Evolutionary conservation across 2,329 filamentous ascomycete genomes (phyloP).

Genomic region (Penicillium oxalicum): DNA sequence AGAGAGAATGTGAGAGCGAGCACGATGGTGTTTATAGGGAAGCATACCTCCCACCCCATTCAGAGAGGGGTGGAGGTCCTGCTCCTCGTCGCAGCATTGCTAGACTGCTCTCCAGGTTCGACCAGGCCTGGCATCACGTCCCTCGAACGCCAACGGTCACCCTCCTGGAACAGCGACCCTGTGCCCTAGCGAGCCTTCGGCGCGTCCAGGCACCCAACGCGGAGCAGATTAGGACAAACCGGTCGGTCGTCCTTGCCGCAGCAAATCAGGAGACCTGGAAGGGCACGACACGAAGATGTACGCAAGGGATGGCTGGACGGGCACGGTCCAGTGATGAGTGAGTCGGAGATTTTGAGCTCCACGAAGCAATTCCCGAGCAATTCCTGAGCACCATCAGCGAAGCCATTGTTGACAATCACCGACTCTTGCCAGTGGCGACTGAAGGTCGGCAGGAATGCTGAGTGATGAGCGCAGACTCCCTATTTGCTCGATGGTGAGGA

Average conservation of each 20-base stretch:
- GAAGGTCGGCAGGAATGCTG: conserved; percentile 29
- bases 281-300: conserved; percentile 29
- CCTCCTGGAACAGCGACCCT: conserved; percentile 27
- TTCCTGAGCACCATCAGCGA: too few relatives aligned
- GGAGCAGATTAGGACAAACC: conserved; percentile 23
- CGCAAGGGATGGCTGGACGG: conserved; percentile 32
- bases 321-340: conserved; percentile 34
- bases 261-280: conserved; percentile 35
- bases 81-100: conserved; percentile 31
- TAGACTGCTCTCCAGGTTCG: conserved; percentile 25
- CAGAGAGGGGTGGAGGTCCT: conserved; percentile 24
- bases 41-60: conserved; percentile 20
- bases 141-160: conserved; percentile 34
- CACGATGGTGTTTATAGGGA: conserved; percentile 39
- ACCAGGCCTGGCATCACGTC: conserved; percentile 26
- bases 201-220: conserved; percentile 27
- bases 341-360: conserved; percentile 32
- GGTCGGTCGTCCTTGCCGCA: conserved; percentile 29
- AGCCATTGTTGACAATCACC: conserved; percentile 18
- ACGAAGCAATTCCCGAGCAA: conserved; percentile 17
- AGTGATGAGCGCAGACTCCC: conserved; percentile 19
- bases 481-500: conserved; percentile 21
- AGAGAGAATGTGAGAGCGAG: conserved; percentile 42
- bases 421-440: conserved; percentile 27
- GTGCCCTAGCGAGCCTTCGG: conserved; percentile 19